These are phyloP conservation scores for Cantharellus anzutake DNA, from an alignment of 768 basidiomycete species.

Conservation along the genomic window DNA sequence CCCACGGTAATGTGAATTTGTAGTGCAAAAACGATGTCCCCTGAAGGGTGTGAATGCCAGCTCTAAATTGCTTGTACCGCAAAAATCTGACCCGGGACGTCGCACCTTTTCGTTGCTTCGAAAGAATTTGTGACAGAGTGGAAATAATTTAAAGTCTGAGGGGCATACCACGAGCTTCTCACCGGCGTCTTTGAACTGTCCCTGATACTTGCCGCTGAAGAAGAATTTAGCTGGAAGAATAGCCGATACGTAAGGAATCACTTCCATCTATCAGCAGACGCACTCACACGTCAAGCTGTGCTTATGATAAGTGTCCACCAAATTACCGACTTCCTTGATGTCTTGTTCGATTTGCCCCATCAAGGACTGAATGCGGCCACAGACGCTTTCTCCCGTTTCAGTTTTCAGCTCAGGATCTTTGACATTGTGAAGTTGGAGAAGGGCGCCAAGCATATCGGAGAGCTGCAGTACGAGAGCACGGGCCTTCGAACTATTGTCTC, in stretches of 20 bases:
- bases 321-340: neutral
- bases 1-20: neutral
- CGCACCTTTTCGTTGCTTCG: neutral
- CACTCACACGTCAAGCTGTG: neutral
- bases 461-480: neutral
- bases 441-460: neutral
- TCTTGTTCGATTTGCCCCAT: neutral
- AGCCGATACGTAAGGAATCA: neutral
- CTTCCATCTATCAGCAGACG: neutral
- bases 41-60: neutral
- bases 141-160: neutral
- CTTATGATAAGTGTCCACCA: neutral
- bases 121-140: neutral
- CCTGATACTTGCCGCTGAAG: neutral
- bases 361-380: neutral
- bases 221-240: neutral
- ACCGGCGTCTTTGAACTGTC: neutral
- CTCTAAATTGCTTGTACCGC: neutral
- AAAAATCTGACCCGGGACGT: neutral
- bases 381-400: neutral
- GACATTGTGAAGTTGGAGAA: neutral
- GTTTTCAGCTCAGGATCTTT: neutral
- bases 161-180: neutral
- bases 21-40: neutral
- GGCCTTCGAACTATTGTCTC: neutral